Conservation (phyloP, 2,329 filamentous ascomycete genomes). For the Fusarium transvaalense region DNA sequence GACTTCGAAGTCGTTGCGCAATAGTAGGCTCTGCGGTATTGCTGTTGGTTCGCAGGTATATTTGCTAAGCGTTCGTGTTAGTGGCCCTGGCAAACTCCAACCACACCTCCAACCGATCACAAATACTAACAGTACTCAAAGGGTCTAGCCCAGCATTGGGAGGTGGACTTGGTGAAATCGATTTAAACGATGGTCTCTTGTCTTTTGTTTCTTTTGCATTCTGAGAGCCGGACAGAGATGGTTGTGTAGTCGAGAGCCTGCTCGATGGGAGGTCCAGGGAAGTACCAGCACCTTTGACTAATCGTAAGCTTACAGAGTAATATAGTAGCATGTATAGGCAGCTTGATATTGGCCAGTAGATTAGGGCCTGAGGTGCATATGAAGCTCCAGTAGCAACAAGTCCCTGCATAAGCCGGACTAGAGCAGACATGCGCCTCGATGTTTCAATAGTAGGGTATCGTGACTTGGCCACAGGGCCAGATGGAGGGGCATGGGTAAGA, state of each 20-base stretch:
- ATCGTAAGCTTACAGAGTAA: slow-evolving; percentile 47
- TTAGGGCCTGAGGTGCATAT: slow-evolving; percentile 7
- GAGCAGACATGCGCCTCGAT: slow-evolving; percentile 22
- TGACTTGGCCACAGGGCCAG: slow-evolving; percentile 15
- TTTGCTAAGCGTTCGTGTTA: slow-evolving; percentile 51
- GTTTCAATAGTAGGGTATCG: slow-evolving; percentile 17
- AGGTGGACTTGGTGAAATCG: slow-evolving; percentile 44
- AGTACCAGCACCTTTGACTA: slow-evolving; percentile 40
- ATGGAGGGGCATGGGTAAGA: slow-evolving; percentile 14
- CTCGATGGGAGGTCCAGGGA: slow-evolving; percentile 44
- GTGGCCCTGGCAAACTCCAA: background rate
- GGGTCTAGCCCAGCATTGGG: slow-evolving; percentile 53
- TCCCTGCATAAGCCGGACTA: slow-evolving; percentile 28
- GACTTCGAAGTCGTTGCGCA: slow-evolving; percentile 66
- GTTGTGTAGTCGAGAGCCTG: slow-evolving; percentile 47
- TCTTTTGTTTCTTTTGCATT: slow-evolving; percentile 54
- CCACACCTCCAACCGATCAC: background rate
- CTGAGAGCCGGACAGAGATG: slow-evolving; percentile 70
- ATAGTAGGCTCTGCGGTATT: slow-evolving; percentile 59
- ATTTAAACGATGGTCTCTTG: slow-evolving; percentile 47
- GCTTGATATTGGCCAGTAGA: slow-evolving; percentile 12
- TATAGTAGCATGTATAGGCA: slow-evolving; percentile 9
- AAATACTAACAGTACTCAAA: slow-evolving; percentile 53
- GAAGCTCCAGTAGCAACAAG: slow-evolving; percentile 22
- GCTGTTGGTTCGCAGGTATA: slow-evolving; percentile 56